phyloP scores from a whole-genome alignment of 805 yeast genomes.

The Teunomyces pallodes region DNA sequence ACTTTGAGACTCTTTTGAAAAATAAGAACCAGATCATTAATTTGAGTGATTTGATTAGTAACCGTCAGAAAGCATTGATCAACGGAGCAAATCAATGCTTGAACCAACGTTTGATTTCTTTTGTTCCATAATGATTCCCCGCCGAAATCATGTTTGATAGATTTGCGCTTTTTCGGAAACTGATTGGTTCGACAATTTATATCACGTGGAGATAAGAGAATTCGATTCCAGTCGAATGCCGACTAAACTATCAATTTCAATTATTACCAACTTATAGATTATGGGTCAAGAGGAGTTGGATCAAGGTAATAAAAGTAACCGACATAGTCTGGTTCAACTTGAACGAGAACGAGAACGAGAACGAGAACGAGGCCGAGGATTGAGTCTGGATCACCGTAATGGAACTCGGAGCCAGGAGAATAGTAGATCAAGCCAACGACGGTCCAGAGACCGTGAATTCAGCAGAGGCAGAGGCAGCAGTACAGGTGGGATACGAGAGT shows the following conservation, averaged over 20 bases:
- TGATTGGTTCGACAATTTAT: neutral
- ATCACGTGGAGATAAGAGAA: neutral
- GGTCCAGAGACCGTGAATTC: neutral
- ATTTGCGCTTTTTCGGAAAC: neutral
- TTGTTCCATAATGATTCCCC: slow-evolving; percentile 16
- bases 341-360: neutral
- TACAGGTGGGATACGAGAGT: neutral
- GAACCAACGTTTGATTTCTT: slow-evolving; percentile 25
- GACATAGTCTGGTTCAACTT: neutral
- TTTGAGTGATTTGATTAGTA: slow-evolving; percentile 40
- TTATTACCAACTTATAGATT: too few species aligned
- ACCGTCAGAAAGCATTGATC: slow-evolving; percentile 40
- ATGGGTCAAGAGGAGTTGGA: neutral
- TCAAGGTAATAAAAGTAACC: neutral
- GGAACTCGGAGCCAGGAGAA: slow-evolving; percentile 1
- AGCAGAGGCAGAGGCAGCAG: neutral
- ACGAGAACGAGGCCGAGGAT: neutral
- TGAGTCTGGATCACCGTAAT: neutral
- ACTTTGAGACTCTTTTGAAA: slow-evolving; percentile 24
- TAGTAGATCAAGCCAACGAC: neutral
- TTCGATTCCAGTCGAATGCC: too few species aligned
- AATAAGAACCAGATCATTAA: slow-evolving; percentile 40
- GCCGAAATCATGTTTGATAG: neutral
- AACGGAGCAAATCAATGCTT: slow-evolving; percentile 45
- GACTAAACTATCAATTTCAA: too few species aligned